Evolutionary conservation across 768 basidiomycete species (phyloP), one percentile per base, ranked within the genome.

Genomic region (Pleurotus pulmonarius): DNA sequence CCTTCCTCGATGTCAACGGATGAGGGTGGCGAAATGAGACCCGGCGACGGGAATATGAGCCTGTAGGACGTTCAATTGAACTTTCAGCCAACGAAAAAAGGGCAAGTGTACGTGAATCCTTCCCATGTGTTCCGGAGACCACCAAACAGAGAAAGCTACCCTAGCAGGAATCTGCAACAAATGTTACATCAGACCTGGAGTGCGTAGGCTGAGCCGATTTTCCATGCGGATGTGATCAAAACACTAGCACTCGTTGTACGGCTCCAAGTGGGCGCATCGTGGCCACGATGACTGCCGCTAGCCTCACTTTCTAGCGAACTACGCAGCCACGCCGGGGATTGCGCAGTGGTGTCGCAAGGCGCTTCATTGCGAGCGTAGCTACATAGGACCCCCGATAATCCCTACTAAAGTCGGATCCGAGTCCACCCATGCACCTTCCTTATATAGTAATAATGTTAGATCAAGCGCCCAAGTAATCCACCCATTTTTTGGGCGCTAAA

Each of bases 141-240:
- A 97, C 83, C 92, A 94, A 4, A 95, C 96, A 16, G 93, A 94
- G 72, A 99, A 98, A 0, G 94, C 96, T 13, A 99, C 94, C 96
- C 98, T 98, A 2, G 94, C 93, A 2, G 97, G 97, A 29, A 98
- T 94, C 71, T 99, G 97, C 12, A 99, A 79, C 53, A 99, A 78
- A 70, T 20, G 20, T 20, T 20, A 20, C 20, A 20, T 20, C 97
- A 99, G 13, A 99, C 97, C 71, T 99, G 97, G 2, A 99, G 80
- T 4, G 97, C 97, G 71, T 99, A 99, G 3, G 97, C 97, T 1
- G 97, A 98, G 12, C 97, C 97, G 64, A 99, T 98, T 73, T 73
- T 98, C 97, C 94, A 98, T 98, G 69, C 95, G 67, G 96, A 98
- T 0, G 73, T 82, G 58, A 99, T 72, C 59, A 98, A 68, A 1